Evolutionary conservation across 371 early-diverging fungal species (phyloP), one percentile per base, ranked within the genome.

Genomic region (Rhizopus delemar): DNA sequence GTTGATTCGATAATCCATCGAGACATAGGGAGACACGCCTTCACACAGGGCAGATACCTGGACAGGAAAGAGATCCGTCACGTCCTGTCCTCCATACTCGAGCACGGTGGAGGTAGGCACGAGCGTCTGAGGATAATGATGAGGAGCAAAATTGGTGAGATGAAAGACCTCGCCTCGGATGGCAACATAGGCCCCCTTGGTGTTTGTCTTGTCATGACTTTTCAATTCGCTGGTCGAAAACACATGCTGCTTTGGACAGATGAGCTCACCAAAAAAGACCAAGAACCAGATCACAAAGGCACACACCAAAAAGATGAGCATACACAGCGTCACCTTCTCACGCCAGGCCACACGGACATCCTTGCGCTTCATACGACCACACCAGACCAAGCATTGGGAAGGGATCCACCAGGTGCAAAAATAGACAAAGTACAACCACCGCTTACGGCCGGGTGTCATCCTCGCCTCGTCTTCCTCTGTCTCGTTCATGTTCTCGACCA

Each of bases 331-430:
- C 5, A 97, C 85, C 77, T 98, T 96, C 74, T 98, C 98, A 53
- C 97, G 87, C 98, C 98, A 98, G 0, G 98, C 96, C 68, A 94
- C 84, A 33, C 90, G 90, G 33, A 93, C 84, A 69, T 97, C 96
- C 46, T 78, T 80, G 22, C 86, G 86, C 62, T 86, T 86, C 87
- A 93, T 93, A 43, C 85, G 77, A 61, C 91, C 92, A 68, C 89
- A 84, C 64, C 77, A 74, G 16, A 70, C 56, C 67, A 94, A 66
- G 50, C 81, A 82, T 22, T 71, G 78, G 39, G 84, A 75, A 8
- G 94, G 95, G 29, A 94, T 83, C 90, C 93, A 95, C 90, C 91
- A 95, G 0, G 98, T 98, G 36, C 88, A 65, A 13, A 80, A 66
- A 90, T 90, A 93, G 2, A 93, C 93, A 65, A 89, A 78, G 51